Base-by-base conservation (phyloP, 306 rosid species). In the Aeschynomene evenia region DNA sequence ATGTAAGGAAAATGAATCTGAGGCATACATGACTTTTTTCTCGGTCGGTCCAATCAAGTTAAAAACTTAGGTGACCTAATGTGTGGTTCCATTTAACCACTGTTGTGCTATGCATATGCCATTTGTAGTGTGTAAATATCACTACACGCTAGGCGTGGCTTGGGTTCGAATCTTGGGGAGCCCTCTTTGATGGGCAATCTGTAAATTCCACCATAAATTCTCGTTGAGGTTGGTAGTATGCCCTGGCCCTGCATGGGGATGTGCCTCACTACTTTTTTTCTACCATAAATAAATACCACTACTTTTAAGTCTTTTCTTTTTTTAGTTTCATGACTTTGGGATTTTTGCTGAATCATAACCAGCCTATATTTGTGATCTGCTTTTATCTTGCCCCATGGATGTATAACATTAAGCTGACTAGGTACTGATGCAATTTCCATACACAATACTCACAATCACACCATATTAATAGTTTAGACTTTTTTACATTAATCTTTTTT, bases 1-100 rank as follows among this genome's bases (percentile, higher is more conserved):
- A n/a, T n/a, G n/a, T n/a, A n/a, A n/a, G n/a, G 7, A 0, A 2
- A 45, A 45, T 5, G 15, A 45, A n/a, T n/a, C 51, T 15, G 21
- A 64, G 24, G 49, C 54, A 71, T 77, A 39, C 59, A 69, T 0
- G 4, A 45, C 66, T 71, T 55, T 46, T 36, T n/a, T n/a, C n/a
- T 19, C 46, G 34, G 68, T 71, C 73, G 82, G 73, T 64, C 77
- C 73, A 71, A 19, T 54, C 45, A 42, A 62, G 43, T 77, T 54
- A 39, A 12, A n/a, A 53, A 23, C 72, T 53, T 77, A 31, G 81
- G 60, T 77, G 67, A 70, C 59, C 72, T 52, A 40, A 62, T 0
- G 28, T 0, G 28, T 14, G 20, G 45, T 22, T 29, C 28, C 40
- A 20, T n/a, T 54, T 71, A 55, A 14, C 70, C 57, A 23, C n/a